phyloP scores from a whole-genome alignment of 192 early-diverging fungal genomes.

The Pilaira anomala region DNA sequence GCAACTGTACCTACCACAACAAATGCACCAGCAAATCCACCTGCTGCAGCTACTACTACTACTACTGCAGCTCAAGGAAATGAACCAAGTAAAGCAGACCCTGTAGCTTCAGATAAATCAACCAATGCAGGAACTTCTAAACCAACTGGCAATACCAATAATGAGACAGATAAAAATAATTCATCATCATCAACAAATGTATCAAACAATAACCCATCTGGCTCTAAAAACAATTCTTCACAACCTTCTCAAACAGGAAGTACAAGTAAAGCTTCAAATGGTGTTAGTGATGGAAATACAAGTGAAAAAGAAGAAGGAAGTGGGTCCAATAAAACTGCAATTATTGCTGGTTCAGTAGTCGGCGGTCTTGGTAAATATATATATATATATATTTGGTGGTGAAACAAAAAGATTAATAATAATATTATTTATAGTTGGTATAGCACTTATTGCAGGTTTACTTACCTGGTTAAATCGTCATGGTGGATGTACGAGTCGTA shows the following conservation, averaged over 20 bases:
- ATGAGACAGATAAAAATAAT: no score
- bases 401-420: not conserved
- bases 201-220: no score
- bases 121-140: not conserved
- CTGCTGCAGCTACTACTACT: not conserved
- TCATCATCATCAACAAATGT: no score
- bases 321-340: conserved; percentile 12
- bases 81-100: not conserved
- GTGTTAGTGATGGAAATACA: not conserved
- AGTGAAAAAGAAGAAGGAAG: not conserved
- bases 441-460: conserved; percentile 31
- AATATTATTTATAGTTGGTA: conserved; percentile 21
- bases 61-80: not conserved
- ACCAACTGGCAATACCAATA: not conserved
- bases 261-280: not conserved
- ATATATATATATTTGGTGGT: not conserved
- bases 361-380: conserved; percentile 19
- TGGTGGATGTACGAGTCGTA: conserved; percentile 28
- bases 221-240: no score
- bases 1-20: conserved; percentile 1
- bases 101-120: not conserved
- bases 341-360: conserved; percentile 20
- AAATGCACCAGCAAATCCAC: not conserved
- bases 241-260: not conserved
- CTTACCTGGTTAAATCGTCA: conserved; percentile 33